Evolutionary conservation across 1,284 basidiomycete species (phyloP).

Genomic region (Ustilago xerochloae): DNA sequence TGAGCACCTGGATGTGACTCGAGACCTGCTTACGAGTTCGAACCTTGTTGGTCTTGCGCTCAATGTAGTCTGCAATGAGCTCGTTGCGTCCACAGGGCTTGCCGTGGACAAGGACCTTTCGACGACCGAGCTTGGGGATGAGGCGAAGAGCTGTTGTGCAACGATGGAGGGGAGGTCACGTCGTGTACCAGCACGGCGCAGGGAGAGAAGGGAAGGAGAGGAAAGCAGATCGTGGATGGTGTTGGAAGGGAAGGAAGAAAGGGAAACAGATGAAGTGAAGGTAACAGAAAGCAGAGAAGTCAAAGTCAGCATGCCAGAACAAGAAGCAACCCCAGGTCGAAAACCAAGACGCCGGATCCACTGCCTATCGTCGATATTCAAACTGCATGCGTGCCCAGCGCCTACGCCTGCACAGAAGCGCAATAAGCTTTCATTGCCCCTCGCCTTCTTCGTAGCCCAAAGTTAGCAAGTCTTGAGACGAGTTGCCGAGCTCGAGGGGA

Average conservation of each 20-base stretch:
- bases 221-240: neutral
- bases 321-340: neutral
- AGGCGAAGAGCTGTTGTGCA: constrained; percentile 66
- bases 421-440: too few species aligned
- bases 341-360: neutral
- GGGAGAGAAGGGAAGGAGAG: neutral
- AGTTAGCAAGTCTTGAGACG: too few species aligned
- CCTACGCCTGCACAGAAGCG: neutral
- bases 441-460: neutral
- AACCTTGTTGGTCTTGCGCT: constrained; percentile 69
- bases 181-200: constrained; percentile 23
- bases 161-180: neutral
- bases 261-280: neutral
- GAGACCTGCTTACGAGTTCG: constrained; percentile 68
- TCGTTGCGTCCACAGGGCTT: constrained; percentile 72
- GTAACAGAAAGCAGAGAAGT: neutral
- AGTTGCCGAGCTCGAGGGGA: too few species aligned
- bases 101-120: constrained; percentile 71
- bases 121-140: constrained; percentile 70
- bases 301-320: constrained; percentile 3
- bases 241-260: neutral
- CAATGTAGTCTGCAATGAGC: constrained; percentile 71
- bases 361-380: neutral
- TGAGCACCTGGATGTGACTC: constrained; percentile 68
- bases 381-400: neutral